phyloP scores from a whole-genome alignment of 139 green algal genomes.

The Chlorella sp. region DNA sequence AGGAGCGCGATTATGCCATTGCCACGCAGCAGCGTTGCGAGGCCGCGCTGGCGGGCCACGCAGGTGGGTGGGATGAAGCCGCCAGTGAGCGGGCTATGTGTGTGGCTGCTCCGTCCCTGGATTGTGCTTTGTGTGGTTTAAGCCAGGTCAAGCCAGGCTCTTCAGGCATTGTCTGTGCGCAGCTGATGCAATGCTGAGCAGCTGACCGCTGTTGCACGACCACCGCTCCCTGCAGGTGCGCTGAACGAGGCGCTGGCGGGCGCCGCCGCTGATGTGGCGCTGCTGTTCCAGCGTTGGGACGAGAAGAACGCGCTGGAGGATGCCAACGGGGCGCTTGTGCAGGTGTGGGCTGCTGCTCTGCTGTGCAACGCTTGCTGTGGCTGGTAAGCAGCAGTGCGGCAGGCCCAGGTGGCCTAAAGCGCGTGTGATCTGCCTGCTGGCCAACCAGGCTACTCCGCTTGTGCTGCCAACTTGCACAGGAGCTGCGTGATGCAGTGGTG shows the following conservation, averaged over 20 bases:
- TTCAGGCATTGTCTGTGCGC: no score
- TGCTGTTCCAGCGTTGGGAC: slow-evolving; percentile 46
- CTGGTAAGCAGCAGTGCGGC: no score
- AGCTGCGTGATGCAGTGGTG: slow-evolving; percentile 30
- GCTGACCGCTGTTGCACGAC: no score
- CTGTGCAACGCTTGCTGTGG: no score
- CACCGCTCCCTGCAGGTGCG: not conserved
- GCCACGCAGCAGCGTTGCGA: slow-evolving; percentile 46
- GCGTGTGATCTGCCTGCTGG: no score
- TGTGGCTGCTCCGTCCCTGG: no score
- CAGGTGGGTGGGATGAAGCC: slow-evolving; percentile 10
- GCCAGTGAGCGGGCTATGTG: no score
- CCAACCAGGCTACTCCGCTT: no score
- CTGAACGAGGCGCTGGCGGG: slow-evolving; percentile 41
- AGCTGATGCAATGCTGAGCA: no score
- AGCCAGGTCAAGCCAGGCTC: no score
- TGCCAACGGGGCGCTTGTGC: slow-evolving; percentile 44
- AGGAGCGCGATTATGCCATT: slow-evolving; percentile 59
- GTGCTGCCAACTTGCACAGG: not conserved
- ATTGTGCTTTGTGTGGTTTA: no score
- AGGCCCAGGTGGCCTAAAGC: no score
- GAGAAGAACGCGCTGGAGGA: slow-evolving; percentile 51
- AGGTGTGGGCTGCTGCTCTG: not conserved
- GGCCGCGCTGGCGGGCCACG: slow-evolving; percentile 46
- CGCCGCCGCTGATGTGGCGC: slow-evolving; percentile 35